Evolutionary conservation across 305 asterid genomes (phyloP), one percentile per base, ranked within the genome.

Genomic region (Fraxinus angustifolia): DNA sequence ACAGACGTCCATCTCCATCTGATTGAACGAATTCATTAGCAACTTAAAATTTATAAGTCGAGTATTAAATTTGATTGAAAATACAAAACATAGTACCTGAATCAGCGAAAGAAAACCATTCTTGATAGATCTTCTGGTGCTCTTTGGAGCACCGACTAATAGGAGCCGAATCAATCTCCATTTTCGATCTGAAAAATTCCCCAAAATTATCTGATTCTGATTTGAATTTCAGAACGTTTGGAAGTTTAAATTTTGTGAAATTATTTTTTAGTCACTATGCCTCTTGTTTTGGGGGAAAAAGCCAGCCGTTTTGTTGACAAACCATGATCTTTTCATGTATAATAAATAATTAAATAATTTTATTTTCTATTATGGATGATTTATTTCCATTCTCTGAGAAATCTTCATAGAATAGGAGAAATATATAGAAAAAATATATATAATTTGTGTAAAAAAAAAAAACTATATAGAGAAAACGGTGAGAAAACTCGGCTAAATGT

Each of bases 1-100:
- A 89, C 21, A 95, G 83, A 65, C 98, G 95, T 12, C 97, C 97
- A 90, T 93, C 98, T 76, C 97, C 97, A 83, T 95, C 98, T 93
- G 79, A 81, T 78, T 67, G 42, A 62, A 45, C 31, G 19, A 26
- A 16, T 21, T 21, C 5, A 21, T 8, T 21, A 10, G 72, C 33
- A 65, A 10, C 11, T 10, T 21, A 23, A 23, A 23, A 19, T 58
- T 58, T 8, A 23, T 23, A 62, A 21, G 72, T 16, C 45, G 28
- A 62, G 6, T 23, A 11, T 62, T 62, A 21, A 23, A 23, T 58
- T 56, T 62, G 72, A 62, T 62, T 62, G 23, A 62, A 21, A 62
- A 8, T 1, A 31, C 23, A 62, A 2, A 62, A 23, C 1, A 26
- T 1, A 16, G 17, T n/a, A 91, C 99, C 99, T 78, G 97, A 91